A percentile compares a stretch with the other conserved stretches of the same genome.
These are phyloP conservation scores for Geosmithia putterillii DNA, from an alignment of 2,329 filamentous ascomycete genomes.

Conservation along the genomic window DNA sequence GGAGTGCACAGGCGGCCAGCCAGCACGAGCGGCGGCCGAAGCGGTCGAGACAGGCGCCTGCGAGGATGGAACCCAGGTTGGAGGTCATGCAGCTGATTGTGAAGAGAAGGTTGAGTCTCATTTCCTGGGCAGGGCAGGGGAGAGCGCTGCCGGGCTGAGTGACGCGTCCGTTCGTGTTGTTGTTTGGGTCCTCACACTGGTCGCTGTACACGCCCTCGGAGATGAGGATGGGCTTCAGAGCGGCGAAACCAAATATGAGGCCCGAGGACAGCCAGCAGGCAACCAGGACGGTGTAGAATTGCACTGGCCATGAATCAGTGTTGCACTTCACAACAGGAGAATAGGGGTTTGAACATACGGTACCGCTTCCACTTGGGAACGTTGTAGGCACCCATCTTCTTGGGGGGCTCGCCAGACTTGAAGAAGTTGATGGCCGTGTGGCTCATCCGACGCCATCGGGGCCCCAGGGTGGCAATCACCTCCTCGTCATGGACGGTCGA, in stretches of 20 bases:
- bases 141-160: too few species aligned
- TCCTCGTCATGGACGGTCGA: constrained; percentile 1
- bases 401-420: constrained; percentile 14
- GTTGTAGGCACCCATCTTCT: constrained; percentile 16
- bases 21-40: constrained; percentile 68
- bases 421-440: constrained; percentile 12
- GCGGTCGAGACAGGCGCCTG: constrained; percentile 72
- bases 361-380: constrained; percentile 6
- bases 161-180: constrained; percentile 10
- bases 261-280: constrained; percentile 70
- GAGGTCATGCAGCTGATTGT: constrained; percentile 77
- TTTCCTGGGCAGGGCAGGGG: constrained; percentile 33
- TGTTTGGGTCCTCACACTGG: constrained; percentile 29
- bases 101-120: constrained; percentile 76
- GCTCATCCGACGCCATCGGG: constrained; percentile 14
- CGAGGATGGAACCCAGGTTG: constrained; percentile 72
- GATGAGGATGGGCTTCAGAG: constrained; percentile 70
- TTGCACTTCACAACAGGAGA: too few species aligned
- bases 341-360: background rate
- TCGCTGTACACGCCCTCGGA: constrained; percentile 58
- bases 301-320: constrained; percentile 31
- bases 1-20: constrained; percentile 55
- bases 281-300: constrained; percentile 55
- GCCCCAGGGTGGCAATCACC: too few species aligned
- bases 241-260: constrained; percentile 72